Conservation (phyloP, 1,284 basidiomycete species). For the Hymenochaete sp. region DNA sequence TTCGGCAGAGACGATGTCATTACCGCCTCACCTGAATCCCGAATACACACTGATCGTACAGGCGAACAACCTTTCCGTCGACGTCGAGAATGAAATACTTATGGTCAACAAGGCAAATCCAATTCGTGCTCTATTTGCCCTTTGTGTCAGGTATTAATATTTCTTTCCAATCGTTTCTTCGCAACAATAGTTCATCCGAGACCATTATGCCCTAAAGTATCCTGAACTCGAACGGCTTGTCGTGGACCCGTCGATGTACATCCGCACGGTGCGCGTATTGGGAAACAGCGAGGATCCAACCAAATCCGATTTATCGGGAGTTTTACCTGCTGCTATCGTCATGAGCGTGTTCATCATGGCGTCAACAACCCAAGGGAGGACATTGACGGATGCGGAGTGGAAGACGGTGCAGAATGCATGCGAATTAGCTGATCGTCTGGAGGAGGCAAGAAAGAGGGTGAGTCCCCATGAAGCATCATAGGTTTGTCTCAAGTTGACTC, state of each 20-base stretch:
- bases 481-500: neutral
- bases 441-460: slow-evolving; percentile 82
- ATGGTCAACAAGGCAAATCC: slow-evolving; percentile 83
- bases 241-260: slow-evolving; percentile 86
- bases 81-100: slow-evolving; percentile 96
- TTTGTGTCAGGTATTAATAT: slow-evolving; percentile 34
- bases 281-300: slow-evolving; percentile 85
- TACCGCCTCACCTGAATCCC: slow-evolving; percentile 83
- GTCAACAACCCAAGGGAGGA: slow-evolving; percentile 78
- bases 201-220: slow-evolving; percentile 94
- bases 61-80: slow-evolving; percentile 96
- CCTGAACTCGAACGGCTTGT: slow-evolving; percentile 96
- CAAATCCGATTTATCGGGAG: slow-evolving; percentile 70
- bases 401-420: slow-evolving; percentile 76
- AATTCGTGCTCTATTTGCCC: slow-evolving; percentile 22
- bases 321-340: slow-evolving; percentile 86
- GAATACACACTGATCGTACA: slow-evolving; percentile 96
- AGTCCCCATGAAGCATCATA: too few species aligned
- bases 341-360: slow-evolving; percentile 97
- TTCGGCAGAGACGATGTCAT: slow-evolving; percentile 67
- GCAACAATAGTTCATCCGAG: slow-evolving; percentile 78
- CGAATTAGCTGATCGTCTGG: slow-evolving; percentile 79
- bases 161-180: slow-evolving; percentile 16
- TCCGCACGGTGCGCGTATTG: slow-evolving; percentile 81
- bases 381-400: slow-evolving; percentile 70